phyloP scores from a whole-genome alignment of 176 grass and related monocot species.

The Oropetium thomaeum region DNA sequence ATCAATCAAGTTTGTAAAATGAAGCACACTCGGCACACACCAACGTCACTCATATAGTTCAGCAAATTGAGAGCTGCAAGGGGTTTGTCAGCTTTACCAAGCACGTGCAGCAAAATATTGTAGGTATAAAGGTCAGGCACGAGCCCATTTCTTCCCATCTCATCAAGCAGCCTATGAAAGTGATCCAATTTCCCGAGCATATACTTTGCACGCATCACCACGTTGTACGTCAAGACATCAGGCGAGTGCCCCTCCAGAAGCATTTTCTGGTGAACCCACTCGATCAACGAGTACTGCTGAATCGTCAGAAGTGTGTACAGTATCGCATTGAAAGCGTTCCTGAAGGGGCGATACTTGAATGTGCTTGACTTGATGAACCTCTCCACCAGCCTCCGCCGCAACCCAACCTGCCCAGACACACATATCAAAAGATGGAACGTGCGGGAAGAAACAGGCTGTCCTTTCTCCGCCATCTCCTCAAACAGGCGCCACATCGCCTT shows the following conservation, averaged over 20 bases:
- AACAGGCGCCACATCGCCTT: slow-evolving; percentile 84
- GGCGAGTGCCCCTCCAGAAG: slow-evolving; percentile 60
- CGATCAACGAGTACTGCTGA: slow-evolving; percentile 72
- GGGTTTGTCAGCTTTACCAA: slow-evolving; percentile 91
- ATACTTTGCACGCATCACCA: slow-evolving; percentile 93
- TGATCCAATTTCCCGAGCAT: slow-evolving; percentile 84
- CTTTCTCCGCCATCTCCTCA: slow-evolving; percentile 74
- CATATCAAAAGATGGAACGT: slow-evolving; percentile 88
- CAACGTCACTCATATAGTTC: slow-evolving; percentile 89
- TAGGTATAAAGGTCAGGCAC: slow-evolving; percentile 78
- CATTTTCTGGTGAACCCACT: slow-evolving; percentile 92
- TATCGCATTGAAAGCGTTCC: slow-evolving; percentile 79
- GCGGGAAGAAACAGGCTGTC: slow-evolving; percentile 57
- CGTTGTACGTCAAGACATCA: slow-evolving; percentile 87
- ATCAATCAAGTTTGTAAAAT: slow-evolving; percentile 97
- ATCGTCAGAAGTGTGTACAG: slow-evolving; percentile 68
- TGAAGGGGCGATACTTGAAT: slow-evolving; percentile 81
- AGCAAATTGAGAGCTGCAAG: slow-evolving; percentile 89
- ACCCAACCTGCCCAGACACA: slow-evolving; percentile 54
- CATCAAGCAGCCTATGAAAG: slow-evolving; percentile 76
- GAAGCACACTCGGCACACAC: slow-evolving; percentile 70
- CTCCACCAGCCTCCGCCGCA: slow-evolving; percentile 67
- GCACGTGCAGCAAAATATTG: slow-evolving; percentile 89
- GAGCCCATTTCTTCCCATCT: slow-evolving; percentile 78
- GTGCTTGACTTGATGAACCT: slow-evolving; percentile 74